Percentiles rank a stretch among this genome's conserved stretches.
Conservation (phyloP, 768 basidiomycete species). For the Psilocybe cubensis region DNA sequence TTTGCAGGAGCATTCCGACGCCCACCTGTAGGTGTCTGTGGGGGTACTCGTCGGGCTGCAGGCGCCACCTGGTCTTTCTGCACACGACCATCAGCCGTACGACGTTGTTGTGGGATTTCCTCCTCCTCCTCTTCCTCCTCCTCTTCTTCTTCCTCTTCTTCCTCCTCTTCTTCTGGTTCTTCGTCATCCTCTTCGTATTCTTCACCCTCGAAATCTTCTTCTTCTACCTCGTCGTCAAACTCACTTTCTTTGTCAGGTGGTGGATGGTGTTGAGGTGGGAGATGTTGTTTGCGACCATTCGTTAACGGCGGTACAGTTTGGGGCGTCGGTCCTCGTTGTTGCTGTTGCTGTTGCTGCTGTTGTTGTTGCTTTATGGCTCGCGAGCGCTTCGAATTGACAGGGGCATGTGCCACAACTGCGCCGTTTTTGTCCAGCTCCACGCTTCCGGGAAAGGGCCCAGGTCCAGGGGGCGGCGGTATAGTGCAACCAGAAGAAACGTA, state of each 20-base stretch:
- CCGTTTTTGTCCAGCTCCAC: conserved; percentile 97
- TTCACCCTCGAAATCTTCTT: conserved; percentile 47
- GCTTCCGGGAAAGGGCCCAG: conserved; percentile 97
- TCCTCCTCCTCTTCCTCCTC: conserved; percentile 57
- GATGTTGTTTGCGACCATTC: conserved; percentile 31
- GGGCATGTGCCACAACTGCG: conserved; percentile 36
- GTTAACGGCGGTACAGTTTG: conserved; percentile 17
- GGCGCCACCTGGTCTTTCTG: conserved; percentile 19
- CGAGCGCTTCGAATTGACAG: conserved; percentile 21
- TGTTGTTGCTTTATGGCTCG: conserved; percentile 24
- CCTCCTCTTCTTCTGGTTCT: conserved; percentile 51
- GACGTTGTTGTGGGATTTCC: conserved; percentile 27
- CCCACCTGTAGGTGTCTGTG: conserved; percentile 17
- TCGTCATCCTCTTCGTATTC: conserved; percentile 46
- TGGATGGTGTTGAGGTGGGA: conserved; percentile 42
- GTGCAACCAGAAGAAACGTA: conserved; percentile 91
- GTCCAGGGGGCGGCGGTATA: conserved; percentile 90
- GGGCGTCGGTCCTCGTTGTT: conserved; percentile 19
- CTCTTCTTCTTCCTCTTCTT: conserved; percentile 55
- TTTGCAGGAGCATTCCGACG: conserved; percentile 30
- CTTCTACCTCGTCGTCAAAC: conserved; percentile 73
- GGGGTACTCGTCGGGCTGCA: conserved; percentile 17
- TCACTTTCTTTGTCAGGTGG: conserved; percentile 67
- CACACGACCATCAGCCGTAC: conserved; percentile 21
- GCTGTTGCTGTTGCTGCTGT: conserved; percentile 18